A percentile compares a stretch with the other conserved stretches of the same genome.
phyloP scores from a whole-genome alignment of 257 asterid genomes.

The Solanum raphanifolium region DNA sequence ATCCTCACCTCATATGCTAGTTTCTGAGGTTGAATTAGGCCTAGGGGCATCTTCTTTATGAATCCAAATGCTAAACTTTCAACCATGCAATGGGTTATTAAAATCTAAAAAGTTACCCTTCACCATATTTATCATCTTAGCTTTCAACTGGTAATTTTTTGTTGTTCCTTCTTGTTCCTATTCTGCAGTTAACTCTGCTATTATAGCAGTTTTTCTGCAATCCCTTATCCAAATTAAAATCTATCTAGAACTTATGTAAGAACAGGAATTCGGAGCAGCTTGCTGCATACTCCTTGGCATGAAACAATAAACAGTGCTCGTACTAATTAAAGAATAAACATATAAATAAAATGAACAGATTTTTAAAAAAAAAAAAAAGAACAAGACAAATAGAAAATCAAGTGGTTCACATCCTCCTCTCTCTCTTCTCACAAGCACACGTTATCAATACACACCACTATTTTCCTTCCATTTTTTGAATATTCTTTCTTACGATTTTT shows the following conservation, averaged over 20 bases:
- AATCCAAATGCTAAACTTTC: background rate
- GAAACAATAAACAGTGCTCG: background rate
- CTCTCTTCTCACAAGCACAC: background rate
- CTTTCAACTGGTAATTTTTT: background rate
- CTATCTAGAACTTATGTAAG: background rate
- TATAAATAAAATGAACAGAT: background rate
- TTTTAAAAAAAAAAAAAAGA: too few species aligned
- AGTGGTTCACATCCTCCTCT: background rate
- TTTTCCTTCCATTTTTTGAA: background rate
- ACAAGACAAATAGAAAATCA: background rate
- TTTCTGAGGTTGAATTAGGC: background rate
- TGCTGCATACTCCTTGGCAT: background rate
- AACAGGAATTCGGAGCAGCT: background rate
- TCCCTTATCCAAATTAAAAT: background rate
- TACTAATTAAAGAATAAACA: background rate
- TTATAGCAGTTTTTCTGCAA: background rate
- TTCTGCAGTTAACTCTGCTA: background rate
- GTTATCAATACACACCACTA: background rate
- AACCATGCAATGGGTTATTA: background rate
- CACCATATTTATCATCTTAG: background rate
- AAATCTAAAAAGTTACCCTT: background rate
- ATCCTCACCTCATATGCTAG: background rate
- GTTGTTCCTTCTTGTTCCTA: background rate
- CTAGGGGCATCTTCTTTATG: background rate
- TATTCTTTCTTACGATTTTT: background rate